These are phyloP conservation scores for Maudiozyma serrabonitensis DNA, from an alignment of 805 yeast species.

Conservation along the genomic window DNA sequence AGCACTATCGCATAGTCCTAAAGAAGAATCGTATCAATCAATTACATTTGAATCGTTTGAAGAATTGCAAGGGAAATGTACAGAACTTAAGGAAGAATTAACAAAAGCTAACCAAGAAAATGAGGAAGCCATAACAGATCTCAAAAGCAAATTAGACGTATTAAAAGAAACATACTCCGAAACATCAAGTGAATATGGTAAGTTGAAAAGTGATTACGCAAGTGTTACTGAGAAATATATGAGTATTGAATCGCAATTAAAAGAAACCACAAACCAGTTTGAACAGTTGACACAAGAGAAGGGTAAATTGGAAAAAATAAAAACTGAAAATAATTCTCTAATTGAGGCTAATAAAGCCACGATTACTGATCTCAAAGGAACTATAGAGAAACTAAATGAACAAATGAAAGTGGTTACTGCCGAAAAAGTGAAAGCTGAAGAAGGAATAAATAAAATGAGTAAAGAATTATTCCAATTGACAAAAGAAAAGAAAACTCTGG, in stretches of 20 bases:
- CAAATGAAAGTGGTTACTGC: constrained; percentile 19
- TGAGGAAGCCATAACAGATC: constrained; percentile 11
- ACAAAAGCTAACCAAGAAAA: constrained; percentile 25
- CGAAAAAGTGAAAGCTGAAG: constrained; percentile 60
- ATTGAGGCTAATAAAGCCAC: constrained; percentile 21
- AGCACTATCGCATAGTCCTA: constrained; percentile 67
- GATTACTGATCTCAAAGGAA: constrained; percentile 9
- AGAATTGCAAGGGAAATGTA: constrained; percentile 31
- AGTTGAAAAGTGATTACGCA: neutral
- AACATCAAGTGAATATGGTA: neutral
- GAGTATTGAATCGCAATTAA: constrained; percentile 3
- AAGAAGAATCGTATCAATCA: constrained; percentile 55
- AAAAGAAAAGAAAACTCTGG: constrained; percentile 46
- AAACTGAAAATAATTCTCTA: constrained; percentile 30
- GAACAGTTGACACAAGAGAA: constrained; percentile 15
- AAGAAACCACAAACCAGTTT: constrained; percentile 7
- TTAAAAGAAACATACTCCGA: constrained; percentile 14
- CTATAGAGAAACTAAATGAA: constrained; percentile 16
- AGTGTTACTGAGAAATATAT: constrained; percentile 11
- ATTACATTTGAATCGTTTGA: constrained; percentile 48
- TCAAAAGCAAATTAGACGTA: constrained; percentile 10
- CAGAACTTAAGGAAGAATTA: constrained; percentile 26
- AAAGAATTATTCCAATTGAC: constrained; percentile 64
- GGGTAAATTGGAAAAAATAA: constrained; percentile 17
- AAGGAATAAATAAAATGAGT: constrained; percentile 84